These are phyloP conservation scores for Aspergillus udagawae DNA, from an alignment of 2,329 filamentous ascomycete genomes.

Conservation along the genomic window DNA sequence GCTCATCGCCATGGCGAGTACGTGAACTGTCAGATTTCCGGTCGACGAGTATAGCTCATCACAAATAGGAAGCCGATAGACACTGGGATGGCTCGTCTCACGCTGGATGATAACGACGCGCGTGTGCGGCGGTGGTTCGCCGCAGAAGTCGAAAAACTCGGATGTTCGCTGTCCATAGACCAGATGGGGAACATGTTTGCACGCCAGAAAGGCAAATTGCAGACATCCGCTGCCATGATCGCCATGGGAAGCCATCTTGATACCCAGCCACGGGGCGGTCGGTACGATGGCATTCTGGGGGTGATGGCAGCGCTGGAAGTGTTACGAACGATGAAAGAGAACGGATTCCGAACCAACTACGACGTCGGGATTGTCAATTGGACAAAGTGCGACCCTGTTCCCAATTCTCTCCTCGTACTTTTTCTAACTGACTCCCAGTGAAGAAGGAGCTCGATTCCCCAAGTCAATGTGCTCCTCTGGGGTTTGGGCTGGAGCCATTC, in stretches of 20 bases:
- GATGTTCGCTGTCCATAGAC: slow-evolving; percentile 62
- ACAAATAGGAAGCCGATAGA: slow-evolving; percentile 17
- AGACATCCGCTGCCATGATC: slow-evolving; percentile 24
- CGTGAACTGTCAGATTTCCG: neutral
- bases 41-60: neutral
- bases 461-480: slow-evolving; percentile 68
- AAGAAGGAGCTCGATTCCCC: slow-evolving; percentile 74
- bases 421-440: slow-evolving; percentile 42
- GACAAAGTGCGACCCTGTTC: slow-evolving; percentile 22
- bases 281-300: slow-evolving; percentile 73
- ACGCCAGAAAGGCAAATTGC: slow-evolving; percentile 13
- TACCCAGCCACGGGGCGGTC: slow-evolving; percentile 28
- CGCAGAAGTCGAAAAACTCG: slow-evolving; percentile 53
- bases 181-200: slow-evolving; percentile 49
- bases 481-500: slow-evolving; percentile 65
- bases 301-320: slow-evolving; percentile 67
- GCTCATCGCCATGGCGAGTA: slow-evolving; percentile 28
- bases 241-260: slow-evolving; percentile 46
- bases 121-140: slow-evolving; percentile 67
- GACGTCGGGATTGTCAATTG: slow-evolving; percentile 65
- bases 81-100: slow-evolving; percentile 65
- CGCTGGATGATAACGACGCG: slow-evolving; percentile 66
- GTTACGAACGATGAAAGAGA: slow-evolving; percentile 62
- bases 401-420: neutral
- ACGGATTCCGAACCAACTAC: slow-evolving; percentile 60